These are phyloP conservation scores for Termitomyces sp. DNA, from an alignment of 768 basidiomycete species.

Conservation along the genomic window DNA sequence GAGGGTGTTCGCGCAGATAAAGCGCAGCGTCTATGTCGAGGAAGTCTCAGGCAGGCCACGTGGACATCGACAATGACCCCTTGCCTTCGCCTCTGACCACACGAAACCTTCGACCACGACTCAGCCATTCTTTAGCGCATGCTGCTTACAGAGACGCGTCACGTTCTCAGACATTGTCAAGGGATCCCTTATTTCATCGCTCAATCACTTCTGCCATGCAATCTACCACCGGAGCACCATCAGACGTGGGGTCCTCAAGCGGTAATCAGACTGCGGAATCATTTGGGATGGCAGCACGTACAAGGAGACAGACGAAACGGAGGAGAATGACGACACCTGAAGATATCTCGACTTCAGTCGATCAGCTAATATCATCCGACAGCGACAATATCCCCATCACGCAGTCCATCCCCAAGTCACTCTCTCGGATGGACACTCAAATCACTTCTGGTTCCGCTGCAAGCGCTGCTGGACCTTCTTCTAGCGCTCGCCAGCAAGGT, in stretches of 20 bases:
- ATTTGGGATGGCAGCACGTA: background rate
- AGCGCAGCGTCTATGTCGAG: conserved; percentile 3
- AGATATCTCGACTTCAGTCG: background rate
- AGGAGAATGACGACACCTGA: background rate
- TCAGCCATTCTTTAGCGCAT: conserved; percentile 1
- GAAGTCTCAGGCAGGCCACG: conserved; percentile 13
- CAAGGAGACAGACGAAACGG: background rate
- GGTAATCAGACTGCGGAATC: background rate
- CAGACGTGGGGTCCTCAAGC: background rate
- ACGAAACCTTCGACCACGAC: conserved; percentile 9
- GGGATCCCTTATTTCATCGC: background rate
- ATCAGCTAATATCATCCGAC: conserved; percentile 10
- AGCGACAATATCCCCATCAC: conserved; percentile 2
- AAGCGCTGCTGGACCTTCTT: background rate
- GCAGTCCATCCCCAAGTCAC: background rate
- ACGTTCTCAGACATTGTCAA: background rate
- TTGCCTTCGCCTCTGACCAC: conserved; percentile 12
- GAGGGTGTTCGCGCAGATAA: background rate
- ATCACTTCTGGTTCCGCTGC: background rate
- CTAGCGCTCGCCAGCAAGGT: background rate
- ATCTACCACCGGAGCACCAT: background rate
- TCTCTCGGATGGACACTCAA: background rate
- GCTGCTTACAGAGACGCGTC: background rate
- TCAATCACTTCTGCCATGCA: conserved; percentile 3
- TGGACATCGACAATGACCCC: conserved; percentile 7